Evolutionary conservation across 2,329 filamentous ascomycete species (phyloP).

Genomic region (Escovopsis sp.): DNA sequence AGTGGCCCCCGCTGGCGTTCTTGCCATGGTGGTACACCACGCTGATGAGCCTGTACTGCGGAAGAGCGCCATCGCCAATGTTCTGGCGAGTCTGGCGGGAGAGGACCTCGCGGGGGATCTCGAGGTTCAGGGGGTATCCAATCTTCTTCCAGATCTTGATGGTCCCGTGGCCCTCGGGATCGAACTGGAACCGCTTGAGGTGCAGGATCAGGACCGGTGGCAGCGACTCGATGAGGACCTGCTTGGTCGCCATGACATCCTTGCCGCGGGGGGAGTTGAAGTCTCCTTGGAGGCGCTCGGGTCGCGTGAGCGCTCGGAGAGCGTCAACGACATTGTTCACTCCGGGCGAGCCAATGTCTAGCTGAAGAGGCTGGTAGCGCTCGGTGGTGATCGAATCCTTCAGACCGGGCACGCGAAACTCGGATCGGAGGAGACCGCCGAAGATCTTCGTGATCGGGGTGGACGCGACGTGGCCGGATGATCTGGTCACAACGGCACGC

Average conservation of each 20-base stretch:
- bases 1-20: conserved; percentile 89
- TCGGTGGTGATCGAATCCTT: conserved; percentile 88
- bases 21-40: conserved; percentile 98
- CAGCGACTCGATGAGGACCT: conserved; percentile 83
- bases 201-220: conserved; percentile 89
- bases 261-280: conserved; percentile 68
- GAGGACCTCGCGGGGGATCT: conserved; percentile 83
- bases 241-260: conserved; percentile 71
- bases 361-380: conserved; percentile 83
- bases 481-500: conserved; percentile 70
- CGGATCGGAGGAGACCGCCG: conserved; percentile 77
- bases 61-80: conserved; percentile 50
- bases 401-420: conserved; percentile 70
- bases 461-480: conserved; percentile 59
- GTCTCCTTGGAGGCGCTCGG: conserved; percentile 74
- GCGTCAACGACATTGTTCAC: conserved; percentile 88
- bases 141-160: conserved; percentile 99
- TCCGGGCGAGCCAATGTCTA: conserved; percentile 80
- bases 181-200: conserved; percentile 94
- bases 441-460: conserved; percentile 92
- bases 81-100: conserved; percentile 55
- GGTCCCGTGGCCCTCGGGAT: conserved; percentile 62
- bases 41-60: conserved; percentile 72
- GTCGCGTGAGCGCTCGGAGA: conserved; percentile 65
- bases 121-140: conserved; percentile 85